Percentiles rank a stretch among this genome's conserved stretches.
Evolutionary conservation across 2,329 filamentous ascomycete species (phyloP).

Genomic region (Nemania sp.): DNA sequence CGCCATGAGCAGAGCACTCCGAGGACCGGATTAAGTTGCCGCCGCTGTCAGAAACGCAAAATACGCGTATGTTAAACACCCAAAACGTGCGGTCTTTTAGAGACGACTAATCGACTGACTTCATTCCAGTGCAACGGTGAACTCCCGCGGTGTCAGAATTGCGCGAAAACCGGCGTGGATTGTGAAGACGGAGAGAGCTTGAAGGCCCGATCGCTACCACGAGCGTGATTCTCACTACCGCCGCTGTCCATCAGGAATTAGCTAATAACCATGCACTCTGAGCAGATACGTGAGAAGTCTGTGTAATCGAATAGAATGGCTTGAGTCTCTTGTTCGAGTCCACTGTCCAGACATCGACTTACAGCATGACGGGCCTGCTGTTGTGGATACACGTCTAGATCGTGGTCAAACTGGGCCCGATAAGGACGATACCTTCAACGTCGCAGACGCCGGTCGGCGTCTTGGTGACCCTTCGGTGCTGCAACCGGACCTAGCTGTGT

Average conservation of each 20-base stretch:
- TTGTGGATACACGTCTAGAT: slow-evolving; percentile 6
- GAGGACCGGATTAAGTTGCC: slow-evolving; percentile 21
- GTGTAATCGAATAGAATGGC: slow-evolving; percentile 46
- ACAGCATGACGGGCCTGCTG: slow-evolving; percentile 11
- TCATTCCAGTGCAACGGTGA: slow-evolving; percentile 23
- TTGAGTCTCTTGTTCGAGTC: slow-evolving; percentile 50
- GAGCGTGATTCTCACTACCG: slow-evolving; percentile 43
- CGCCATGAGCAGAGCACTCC: slow-evolving; percentile 13
- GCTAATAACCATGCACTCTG: not conserved
- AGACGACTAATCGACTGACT: not conserved
- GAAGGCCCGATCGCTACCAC: slow-evolving; percentile 39
- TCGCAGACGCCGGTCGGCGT: not conserved
- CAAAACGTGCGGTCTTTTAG: not conserved
- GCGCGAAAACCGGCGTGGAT: slow-evolving; percentile 20
- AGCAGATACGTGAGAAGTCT: slow-evolving; percentile 20
- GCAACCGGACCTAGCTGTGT: not conserved
- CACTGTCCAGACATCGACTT: slow-evolving; percentile 51
- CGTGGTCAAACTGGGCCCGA: not conserved
- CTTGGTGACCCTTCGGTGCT: not conserved
- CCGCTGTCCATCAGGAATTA: not conserved
- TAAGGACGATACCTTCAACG: slow-evolving; percentile 22
- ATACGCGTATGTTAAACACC: slow-evolving; percentile 46
- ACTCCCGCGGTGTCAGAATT: slow-evolving; percentile 22
- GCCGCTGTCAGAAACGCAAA: slow-evolving; percentile 53
- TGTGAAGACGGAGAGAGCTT: slow-evolving; percentile 26